Evolutionary conservation across 768 basidiomycete species (phyloP), one percentile per base, ranked within the genome.

Genomic region (Leccinum fibrillosum): DNA sequence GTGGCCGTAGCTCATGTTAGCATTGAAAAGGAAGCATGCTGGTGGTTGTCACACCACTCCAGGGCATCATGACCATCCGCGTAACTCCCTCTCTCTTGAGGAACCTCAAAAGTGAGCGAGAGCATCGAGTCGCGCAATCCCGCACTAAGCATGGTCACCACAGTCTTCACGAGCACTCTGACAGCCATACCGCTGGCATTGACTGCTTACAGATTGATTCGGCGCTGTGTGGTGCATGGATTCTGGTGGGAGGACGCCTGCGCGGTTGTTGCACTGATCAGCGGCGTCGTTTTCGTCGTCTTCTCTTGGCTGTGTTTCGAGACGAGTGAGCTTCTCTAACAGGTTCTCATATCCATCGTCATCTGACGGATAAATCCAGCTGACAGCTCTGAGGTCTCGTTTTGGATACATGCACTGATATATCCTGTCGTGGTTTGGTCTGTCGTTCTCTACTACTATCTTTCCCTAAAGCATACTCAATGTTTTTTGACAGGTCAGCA

Each of bases 231-330:
- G 47, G 57, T 7, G 6, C 54, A 39, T 23, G 54, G 12, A 13
- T 47, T 65, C 34, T 53, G 66, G 59, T 68, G 63, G 60, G 68
- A 70, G 30, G 69, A 68, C 49, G 48, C 21, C n/a, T 60, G 49
- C 13, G 59, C 53, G 9, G n/a, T 37, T 3, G 32, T 58, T 37
- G 65, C 55, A 39, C 11, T 21, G 32, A 25, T 50, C 15, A 52
- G 52, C 11, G 26, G 59, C 15, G 48, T 55, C 26, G 34, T 54
- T 11, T 68, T 37, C 32, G 13, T 57, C 17, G 49, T 57, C 39
- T 32, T 39, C 4, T 50, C 56, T 28, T 65, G 64, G 64, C n/a
- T 48, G n/a, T 47, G 47, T 11, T 48, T 57, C 8, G 48, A 60
- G 30, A 45, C 54, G 2, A 34, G 62, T 62, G 35, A 37, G 59